phyloP scores from a whole-genome alignment of 2,329 filamentous ascomycete genomes.

The Didymella lethalis region DNA sequence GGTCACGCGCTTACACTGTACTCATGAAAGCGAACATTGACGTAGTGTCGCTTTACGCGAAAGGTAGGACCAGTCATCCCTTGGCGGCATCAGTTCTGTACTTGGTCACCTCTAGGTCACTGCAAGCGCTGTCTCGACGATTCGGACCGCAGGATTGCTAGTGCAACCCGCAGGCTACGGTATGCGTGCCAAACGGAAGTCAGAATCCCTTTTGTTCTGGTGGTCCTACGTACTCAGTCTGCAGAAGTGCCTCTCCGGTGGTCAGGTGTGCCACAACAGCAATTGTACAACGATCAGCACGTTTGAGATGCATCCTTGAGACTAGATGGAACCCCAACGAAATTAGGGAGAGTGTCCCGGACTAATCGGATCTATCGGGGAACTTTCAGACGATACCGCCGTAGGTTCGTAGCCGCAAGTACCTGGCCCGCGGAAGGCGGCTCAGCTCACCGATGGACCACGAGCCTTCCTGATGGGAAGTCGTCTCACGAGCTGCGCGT shows the following conservation, averaged over 20 bases:
- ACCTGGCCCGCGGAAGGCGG: constrained; percentile 7
- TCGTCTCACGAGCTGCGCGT: neutral
- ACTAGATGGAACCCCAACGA: neutral
- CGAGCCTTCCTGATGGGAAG: neutral
- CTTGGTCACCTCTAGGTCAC: neutral
- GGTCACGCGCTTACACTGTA: constrained; percentile 1
- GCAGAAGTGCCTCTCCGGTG: neutral
- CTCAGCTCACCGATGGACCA: constrained; percentile 1
- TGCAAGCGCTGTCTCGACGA: neutral
- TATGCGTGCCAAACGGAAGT: neutral
- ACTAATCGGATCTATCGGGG: neutral
- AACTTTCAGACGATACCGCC: neutral
- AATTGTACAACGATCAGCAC: constrained; percentile 2
- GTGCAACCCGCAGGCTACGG: neutral
- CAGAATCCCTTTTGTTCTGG: neutral
- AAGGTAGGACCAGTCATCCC: neutral
- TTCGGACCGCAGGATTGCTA: neutral
- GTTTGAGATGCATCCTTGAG: neutral
- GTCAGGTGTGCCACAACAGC: constrained; percentile 6
- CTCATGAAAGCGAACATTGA: neutral
- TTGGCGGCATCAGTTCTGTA: neutral
- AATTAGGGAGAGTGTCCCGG: neutral
- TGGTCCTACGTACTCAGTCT: neutral
- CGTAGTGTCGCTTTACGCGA: neutral
- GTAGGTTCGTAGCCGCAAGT: neutral